These are phyloP conservation scores for Pelargonium fulgidum DNA, from an alignment of 441 rosid genomes.

Conservation along the genomic window DNA sequence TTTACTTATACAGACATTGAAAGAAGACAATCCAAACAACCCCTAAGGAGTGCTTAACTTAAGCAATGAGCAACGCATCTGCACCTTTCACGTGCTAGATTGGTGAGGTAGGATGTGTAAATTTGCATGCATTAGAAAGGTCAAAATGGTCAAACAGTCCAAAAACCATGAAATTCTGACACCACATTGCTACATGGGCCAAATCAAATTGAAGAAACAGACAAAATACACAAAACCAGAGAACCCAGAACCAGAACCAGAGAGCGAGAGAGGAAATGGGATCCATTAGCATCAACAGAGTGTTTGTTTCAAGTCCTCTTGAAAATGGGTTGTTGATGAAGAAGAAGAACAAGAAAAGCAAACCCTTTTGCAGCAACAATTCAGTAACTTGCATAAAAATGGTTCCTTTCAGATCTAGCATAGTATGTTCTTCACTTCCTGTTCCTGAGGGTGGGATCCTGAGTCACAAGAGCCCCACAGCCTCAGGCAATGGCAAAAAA, in stretches of 20 bases:
- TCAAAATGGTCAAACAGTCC: neutral
- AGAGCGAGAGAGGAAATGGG: constrained; percentile 26
- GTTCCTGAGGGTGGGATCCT: too few relatives aligned
- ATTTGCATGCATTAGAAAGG: neutral
- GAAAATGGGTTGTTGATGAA: constrained; percentile 20
- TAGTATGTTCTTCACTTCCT: constrained; percentile 21
- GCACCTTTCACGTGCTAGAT: too few relatives aligned
- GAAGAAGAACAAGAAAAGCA: constrained; percentile 9
- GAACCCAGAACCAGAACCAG: neutral
- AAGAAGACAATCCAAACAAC: too few relatives aligned
- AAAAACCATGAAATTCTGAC: neutral
- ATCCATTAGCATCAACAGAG: constrained; percentile 19
- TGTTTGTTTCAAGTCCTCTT: constrained; percentile 1
- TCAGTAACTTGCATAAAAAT: neutral
- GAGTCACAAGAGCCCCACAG: too few relatives aligned
- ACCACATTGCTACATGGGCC: neutral
- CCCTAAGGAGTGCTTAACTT: too few relatives aligned
- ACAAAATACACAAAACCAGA: neutral
- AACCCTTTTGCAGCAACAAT: neutral
- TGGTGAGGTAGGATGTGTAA: too few relatives aligned
- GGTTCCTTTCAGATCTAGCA: constrained; percentile 22
- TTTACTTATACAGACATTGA: too few relatives aligned
- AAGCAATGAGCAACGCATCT: too few relatives aligned
- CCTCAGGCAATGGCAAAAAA: neutral
- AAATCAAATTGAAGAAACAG: neutral